A percentile compares a stretch with the other conserved stretches of the same genome.
Conservation (phyloP, 441 rosid species). For the Metrosideros polymorpha region DNA sequence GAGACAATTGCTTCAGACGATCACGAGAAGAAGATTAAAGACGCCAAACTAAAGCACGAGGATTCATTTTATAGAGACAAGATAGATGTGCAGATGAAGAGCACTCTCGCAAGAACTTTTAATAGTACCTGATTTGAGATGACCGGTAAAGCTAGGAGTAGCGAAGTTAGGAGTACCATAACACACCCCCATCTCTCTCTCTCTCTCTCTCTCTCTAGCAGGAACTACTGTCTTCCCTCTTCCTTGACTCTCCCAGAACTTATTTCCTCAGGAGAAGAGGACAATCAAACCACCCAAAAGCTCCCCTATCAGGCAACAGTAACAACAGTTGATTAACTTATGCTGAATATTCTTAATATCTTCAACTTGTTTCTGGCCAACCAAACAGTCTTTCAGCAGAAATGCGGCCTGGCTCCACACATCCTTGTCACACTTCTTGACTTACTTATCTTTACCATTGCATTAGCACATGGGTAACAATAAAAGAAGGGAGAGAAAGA, state of each 20-base stretch:
- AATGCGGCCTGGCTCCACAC: background rate
- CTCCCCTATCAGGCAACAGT: background rate
- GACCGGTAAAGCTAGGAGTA: background rate
- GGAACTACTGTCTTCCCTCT: background rate
- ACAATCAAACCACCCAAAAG: background rate
- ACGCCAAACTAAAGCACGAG: background rate
- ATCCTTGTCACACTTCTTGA: no score
- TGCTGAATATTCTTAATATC: background rate
- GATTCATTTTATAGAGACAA: background rate
- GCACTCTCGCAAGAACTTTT: background rate
- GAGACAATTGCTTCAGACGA: background rate
- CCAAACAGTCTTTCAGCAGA: background rate
- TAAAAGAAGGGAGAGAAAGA: no score
- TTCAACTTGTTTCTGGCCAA: background rate
- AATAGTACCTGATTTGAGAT: background rate
- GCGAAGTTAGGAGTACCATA: background rate
- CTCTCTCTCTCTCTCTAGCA: background rate
- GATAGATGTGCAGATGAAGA: background rate
- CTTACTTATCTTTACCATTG: no score
- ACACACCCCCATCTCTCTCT: background rate
- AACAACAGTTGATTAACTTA: background rate
- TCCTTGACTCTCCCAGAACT: background rate
- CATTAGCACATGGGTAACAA: no score
- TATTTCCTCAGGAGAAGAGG: background rate
- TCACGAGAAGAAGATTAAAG: background rate